Conservation (phyloP, 2,329 filamentous ascomycete genomes). For the Chalara sp. region DNA sequence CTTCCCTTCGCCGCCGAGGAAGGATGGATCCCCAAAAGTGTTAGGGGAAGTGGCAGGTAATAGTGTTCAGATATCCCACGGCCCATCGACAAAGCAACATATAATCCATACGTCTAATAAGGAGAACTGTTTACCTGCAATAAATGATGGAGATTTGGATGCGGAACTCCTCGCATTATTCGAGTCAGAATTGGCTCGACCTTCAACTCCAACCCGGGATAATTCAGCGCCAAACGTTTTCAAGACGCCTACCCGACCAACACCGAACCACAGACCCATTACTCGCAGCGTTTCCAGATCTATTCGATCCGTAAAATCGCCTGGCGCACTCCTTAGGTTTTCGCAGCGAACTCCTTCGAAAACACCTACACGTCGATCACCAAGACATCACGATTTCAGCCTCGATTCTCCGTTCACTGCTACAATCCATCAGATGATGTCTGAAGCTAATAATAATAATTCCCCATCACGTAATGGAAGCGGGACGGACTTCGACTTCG, state of each 20-base stretch:
- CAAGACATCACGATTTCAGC: slow-evolving; percentile 16
- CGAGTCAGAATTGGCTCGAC: slow-evolving; percentile 25
- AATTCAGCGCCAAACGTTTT: slow-evolving; percentile 20
- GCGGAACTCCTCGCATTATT: slow-evolving; percentile 25
- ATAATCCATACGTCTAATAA: slow-evolving; percentile 19
- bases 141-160: slow-evolving; percentile 17
- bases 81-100: slow-evolving; percentile 21
- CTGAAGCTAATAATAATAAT: slow-evolving; percentile 20
- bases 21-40: slow-evolving; percentile 54
- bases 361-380: slow-evolving; percentile 23
- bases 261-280: slow-evolving; percentile 25
- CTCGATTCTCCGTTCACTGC: slow-evolving; percentile 30
- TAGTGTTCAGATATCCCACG: slow-evolving; percentile 37
- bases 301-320: slow-evolving; percentile 21
- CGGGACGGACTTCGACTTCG: slow-evolving; percentile 25
- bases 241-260: slow-evolving; percentile 27
- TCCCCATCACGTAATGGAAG: slow-evolving; percentile 18
- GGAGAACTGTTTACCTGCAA: slow-evolving; percentile 21
- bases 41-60: slow-evolving; percentile 53
- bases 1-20: slow-evolving; percentile 65
- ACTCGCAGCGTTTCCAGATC: slow-evolving; percentile 26
- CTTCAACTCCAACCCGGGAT: slow-evolving; percentile 22
- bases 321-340: slow-evolving; percentile 17
- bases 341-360: slow-evolving; percentile 20
- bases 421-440: slow-evolving; percentile 25